A percentile compares a stretch with the other conserved stretches of the same genome.
phyloP scores from a whole-genome alignment of 805 yeast genomes.

The Candida morakotiae region DNA sequence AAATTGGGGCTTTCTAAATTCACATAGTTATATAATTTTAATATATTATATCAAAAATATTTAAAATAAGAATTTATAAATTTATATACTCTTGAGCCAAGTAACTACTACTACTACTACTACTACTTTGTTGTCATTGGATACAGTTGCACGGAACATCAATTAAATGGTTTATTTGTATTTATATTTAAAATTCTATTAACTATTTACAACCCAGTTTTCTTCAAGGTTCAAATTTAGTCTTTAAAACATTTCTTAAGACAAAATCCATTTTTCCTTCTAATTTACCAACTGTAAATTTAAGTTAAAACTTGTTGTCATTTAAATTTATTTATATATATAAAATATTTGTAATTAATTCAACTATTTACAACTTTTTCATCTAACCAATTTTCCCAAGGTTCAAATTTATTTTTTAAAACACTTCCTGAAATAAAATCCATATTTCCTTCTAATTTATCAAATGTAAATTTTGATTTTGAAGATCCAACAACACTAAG shows the following conservation, averaged over 20 bases:
- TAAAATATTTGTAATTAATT: no score
- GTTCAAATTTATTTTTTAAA: constrained; percentile 45
- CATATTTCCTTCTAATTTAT: constrained; percentile 66
- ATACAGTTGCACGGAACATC: no score
- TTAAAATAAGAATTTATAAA: no score
- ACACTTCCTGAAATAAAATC: constrained; percentile 74
- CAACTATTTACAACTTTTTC: constrained; percentile 59
- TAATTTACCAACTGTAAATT: constrained; percentile 60
- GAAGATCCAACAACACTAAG: constrained; percentile 30
- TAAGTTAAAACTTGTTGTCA: no score
- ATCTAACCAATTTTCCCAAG: constrained; percentile 78
- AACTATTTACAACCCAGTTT: constrained; percentile 68
- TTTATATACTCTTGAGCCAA: no score
- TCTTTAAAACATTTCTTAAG: constrained; percentile 67
- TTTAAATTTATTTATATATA: no score
- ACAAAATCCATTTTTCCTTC: constrained; percentile 71
- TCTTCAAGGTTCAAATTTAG: constrained; percentile 58
- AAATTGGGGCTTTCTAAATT: neutral
- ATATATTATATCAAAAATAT: no score
- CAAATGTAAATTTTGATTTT: constrained; percentile 53
- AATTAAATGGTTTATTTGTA: no score
- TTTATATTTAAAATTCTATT: no score
- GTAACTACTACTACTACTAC: no score
- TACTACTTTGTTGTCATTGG: no score
- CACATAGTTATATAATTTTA: neutral